A percentile compares a stretch with the other conserved stretches of the same genome.
phyloP scores from a whole-genome alignment of 1,284 basidiomycete species.

The Naganishia liquefaciens region DNA sequence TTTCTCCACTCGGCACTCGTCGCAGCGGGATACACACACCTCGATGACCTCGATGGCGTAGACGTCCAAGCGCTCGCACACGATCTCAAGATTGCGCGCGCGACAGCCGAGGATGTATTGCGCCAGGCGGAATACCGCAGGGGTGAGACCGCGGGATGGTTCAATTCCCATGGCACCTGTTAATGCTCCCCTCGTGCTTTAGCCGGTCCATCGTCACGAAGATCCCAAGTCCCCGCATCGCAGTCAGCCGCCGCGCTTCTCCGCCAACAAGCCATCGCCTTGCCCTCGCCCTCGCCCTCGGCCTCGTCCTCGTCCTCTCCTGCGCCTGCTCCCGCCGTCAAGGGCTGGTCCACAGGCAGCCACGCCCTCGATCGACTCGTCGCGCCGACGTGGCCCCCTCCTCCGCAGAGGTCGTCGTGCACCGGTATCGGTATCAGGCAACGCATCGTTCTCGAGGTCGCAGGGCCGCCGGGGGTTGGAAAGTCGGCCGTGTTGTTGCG shows the following conservation, averaged over 20 bases:
- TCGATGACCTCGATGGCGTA: slow-evolving; percentile 39
- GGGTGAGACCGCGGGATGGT: slow-evolving; percentile 34
- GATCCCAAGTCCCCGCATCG: background rate
- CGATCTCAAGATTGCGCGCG: slow-evolving; percentile 43
- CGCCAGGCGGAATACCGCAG: slow-evolving; percentile 35
- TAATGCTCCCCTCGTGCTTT: no score
- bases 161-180: background rate
- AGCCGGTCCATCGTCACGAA: slow-evolving; percentile 8
- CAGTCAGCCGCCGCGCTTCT: slow-evolving; percentile 4
- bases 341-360: slow-evolving; percentile 41
- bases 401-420: slow-evolving; percentile 1
- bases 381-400: slow-evolving; percentile 25
- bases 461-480: slow-evolving; percentile 50
- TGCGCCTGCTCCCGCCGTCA: background rate
- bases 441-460: slow-evolving; percentile 50
- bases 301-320: slow-evolving; percentile 38
- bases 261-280: slow-evolving; percentile 37
- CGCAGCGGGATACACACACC: slow-evolving; percentile 44
- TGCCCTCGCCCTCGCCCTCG: background rate
- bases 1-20: slow-evolving; percentile 42
- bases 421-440: slow-evolving; percentile 38
- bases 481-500: slow-evolving; percentile 46
- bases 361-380: slow-evolving; percentile 44
- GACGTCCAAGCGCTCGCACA: slow-evolving; percentile 39
- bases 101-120: slow-evolving; percentile 43